phyloP scores from a whole-genome alignment of 2,329 filamentous ascomycete genomes.

The Colletotrichum kahawae region DNA sequence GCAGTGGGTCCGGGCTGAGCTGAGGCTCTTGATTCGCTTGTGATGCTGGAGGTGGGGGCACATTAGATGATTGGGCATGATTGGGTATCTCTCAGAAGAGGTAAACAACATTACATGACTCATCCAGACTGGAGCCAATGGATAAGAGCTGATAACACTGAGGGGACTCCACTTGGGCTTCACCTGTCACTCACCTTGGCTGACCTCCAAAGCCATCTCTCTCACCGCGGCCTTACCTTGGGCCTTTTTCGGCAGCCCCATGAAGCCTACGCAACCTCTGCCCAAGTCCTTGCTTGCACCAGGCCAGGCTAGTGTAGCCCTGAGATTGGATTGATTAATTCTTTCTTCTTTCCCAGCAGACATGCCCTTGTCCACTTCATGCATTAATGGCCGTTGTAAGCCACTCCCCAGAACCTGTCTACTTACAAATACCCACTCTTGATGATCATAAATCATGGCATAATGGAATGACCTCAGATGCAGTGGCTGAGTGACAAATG shows the following conservation, averaged over 20 bases:
- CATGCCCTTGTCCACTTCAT: background rate
- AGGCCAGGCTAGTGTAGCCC: background rate
- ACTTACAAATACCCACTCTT: background rate
- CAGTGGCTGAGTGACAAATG: background rate
- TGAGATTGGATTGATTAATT: background rate
- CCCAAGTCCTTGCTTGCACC: background rate
- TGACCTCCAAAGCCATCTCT: background rate
- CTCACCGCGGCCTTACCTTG: background rate
- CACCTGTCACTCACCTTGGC: background rate
- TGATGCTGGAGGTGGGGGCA: background rate
- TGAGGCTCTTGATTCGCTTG: background rate
- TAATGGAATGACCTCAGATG: background rate
- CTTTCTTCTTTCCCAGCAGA: background rate
- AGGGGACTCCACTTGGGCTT: background rate
- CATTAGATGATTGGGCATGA: background rate
- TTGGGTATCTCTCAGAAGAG: background rate
- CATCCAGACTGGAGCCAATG: background rate
- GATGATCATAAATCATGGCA: background rate
- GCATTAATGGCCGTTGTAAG: background rate
- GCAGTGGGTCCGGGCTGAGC: background rate
- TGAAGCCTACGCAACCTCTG: no score
- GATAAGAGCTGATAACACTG: background rate
- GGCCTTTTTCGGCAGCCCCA: background rate
- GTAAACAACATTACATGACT: slow-evolving; percentile 1
- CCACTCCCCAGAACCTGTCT: background rate